Base-by-base conservation (phyloP, 2,329 filamentous ascomycete species). In the Aulographum hederae region DNA sequence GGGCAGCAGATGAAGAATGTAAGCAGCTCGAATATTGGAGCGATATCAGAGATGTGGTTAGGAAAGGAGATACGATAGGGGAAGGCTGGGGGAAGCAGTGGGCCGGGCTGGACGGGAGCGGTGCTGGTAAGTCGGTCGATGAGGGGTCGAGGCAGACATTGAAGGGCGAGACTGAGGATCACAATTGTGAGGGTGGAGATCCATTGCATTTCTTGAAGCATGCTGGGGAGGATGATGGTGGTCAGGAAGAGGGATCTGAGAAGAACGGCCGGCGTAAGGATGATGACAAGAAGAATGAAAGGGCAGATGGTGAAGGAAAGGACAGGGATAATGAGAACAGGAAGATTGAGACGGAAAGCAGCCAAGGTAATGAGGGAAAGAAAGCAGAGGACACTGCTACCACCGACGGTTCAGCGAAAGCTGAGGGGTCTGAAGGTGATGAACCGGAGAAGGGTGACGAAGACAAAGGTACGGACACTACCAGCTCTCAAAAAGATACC, bases 21-120 rank as follows among this genome's bases (percentile, higher is more conserved):
- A 73, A 73, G 35, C 74, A 67, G 37, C 59, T 93, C 5, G 81
- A 91, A 31, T 91, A 84, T 48, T 93, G 86, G 76, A 85, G 78
- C 46, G 80, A 92, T 46, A 54, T 61, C 32, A 56, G 62, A 26
- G 55, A 49, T 26, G 45, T 64, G 20, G 47, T 47, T 12, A 46
- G 52, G 19, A 42, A 52, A 26, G 54, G 55, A 14, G 45, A 46
- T n/a, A n/a, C n/a, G n/a, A n/a, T n/a, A n/a, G n/a, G n/a, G n/a
- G n/a, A n/a, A n/a, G n/a, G n/a, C n/a, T n/a, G 21, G 21, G 21
- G 21, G 10, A 13, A 13, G 21, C 21, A 13, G 13, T 10, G 21
- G 21, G 21, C 10, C 10, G 21, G 10, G 21, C 13, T 13, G 21
- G 10, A 13, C 13, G 21, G 21, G 21, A 10, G 21, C 10, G 10